Percentiles rank a stretch among this genome's conserved stretches.
Evolutionary conservation across 2,329 filamentous ascomycete genomes (phyloP).

Genomic region (Alternaria infectoria): DNA sequence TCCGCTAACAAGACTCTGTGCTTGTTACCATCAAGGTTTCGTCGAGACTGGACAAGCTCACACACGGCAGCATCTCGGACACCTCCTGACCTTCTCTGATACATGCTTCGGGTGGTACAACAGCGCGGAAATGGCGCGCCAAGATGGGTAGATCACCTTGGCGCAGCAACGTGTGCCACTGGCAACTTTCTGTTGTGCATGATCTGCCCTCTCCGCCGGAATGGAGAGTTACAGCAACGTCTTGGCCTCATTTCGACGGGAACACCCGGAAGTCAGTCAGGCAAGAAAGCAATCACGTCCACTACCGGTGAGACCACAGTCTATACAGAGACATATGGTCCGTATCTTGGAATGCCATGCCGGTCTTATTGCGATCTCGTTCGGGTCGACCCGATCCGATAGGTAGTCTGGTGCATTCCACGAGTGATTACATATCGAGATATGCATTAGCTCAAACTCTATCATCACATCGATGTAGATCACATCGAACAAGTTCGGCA

Average conservation of each 20-base stretch:
- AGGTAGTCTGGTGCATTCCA: not conserved
- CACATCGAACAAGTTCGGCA: not conserved
- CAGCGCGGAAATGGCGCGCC: conserved; percentile 22
- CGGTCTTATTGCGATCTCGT: not conserved
- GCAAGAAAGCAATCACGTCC: not conserved
- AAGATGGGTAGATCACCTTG: conserved; percentile 29
- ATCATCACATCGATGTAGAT: not conserved
- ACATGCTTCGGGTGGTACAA: not conserved
- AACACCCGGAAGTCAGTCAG: not conserved
- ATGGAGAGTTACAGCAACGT: not conserved
- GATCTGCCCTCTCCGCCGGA: conserved; percentile 16
- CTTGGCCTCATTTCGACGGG: conserved; percentile 1
- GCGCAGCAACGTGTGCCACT: conserved; percentile 20
- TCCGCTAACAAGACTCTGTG: conserved; percentile 8
- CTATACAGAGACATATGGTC: not conserved
- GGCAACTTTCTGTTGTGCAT: conserved; percentile 11
- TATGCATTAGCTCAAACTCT: not conserved
- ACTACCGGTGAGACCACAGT: not conserved
- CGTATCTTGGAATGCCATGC: not conserved
- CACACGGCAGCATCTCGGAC: not conserved
- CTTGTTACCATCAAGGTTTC: conserved; percentile 24
- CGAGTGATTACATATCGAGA: not conserved
- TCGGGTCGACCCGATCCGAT: not conserved
- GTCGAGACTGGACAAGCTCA: conserved; percentile 2
- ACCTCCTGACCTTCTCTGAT: conserved; percentile 7